These are phyloP conservation scores for Cyanidiococcus yangmingshanensis DNA, from an alignment of 23 red algal genomes.

Conservation along the genomic window DNA sequence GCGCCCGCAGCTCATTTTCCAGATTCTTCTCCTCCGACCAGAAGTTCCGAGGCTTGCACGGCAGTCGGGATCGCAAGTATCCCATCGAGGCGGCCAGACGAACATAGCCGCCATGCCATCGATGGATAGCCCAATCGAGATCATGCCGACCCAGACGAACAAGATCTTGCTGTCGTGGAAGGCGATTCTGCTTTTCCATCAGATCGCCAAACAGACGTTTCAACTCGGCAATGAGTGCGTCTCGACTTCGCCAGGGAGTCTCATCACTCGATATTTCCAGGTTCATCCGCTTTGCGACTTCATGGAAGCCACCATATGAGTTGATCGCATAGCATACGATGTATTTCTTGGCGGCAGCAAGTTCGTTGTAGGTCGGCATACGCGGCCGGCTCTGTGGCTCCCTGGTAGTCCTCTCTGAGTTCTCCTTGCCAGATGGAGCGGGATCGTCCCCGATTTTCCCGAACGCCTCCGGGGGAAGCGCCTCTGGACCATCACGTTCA, in stretches of 20 bases:
- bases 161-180: neutral
- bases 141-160: neutral
- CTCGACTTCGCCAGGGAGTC: neutral
- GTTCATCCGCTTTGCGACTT: slow-evolving; percentile 24
- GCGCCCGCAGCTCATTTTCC: slow-evolving; percentile 37
- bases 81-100: neutral
- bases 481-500: neutral
- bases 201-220: neutral
- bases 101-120: slow-evolving; percentile 1
- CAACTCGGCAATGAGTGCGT: neutral
- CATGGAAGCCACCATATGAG: slow-evolving; percentile 36
- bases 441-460: neutral
- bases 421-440: neutral
- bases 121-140: neutral
- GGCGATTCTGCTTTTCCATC: neutral
- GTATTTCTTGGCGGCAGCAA: slow-evolving; percentile 26
- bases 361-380: slow-evolving; percentile 43
- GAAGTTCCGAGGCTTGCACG: slow-evolving; percentile 15
- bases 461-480: neutral
- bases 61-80: neutral
- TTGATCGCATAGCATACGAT: slow-evolving; percentile 46
- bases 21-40: slow-evolving; percentile 35
- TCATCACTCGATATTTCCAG: neutral
- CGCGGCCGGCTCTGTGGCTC: neutral
- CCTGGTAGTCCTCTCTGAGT: too few species aligned